Percentiles rank a stretch among this genome's conserved stretches.
These are phyloP conservation scores for Podaxis sp. DNA, from an alignment of 768 basidiomycete genomes.

Conservation along the genomic window DNA sequence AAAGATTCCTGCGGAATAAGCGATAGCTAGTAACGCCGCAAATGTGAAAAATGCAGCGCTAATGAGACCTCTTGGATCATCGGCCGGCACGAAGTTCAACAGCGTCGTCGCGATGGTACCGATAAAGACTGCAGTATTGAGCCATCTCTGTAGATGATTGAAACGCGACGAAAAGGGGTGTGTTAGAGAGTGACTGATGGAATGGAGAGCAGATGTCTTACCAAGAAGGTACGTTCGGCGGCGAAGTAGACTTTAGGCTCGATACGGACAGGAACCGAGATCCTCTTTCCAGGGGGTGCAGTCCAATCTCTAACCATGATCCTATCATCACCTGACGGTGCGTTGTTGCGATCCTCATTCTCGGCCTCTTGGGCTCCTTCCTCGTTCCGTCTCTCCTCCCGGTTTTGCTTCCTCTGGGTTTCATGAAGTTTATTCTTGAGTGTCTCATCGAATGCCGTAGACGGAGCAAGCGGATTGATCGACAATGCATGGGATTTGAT, in stretches of 20 bases:
- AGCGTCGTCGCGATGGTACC: slow-evolving; percentile 89
- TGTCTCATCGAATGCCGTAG: slow-evolving; percentile 81
- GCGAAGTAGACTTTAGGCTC: slow-evolving; percentile 99
- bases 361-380: slow-evolving; percentile 25
- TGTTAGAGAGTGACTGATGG: slow-evolving; percentile 9
- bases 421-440: slow-evolving; percentile 62
- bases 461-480: slow-evolving; percentile 86
- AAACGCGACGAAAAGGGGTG: neutral
- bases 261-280: slow-evolving; percentile 91
- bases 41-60: slow-evolving; percentile 88
- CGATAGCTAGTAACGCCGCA: slow-evolving; percentile 84
- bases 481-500: slow-evolving; percentile 43
- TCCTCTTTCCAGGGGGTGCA: slow-evolving; percentile 85
- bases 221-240: slow-evolving; percentile 90
- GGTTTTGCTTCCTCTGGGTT: slow-evolving; percentile 29
- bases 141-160: slow-evolving; percentile 69
- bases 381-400: slow-evolving; percentile 25
- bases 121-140: slow-evolving; percentile 83
- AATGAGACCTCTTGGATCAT: slow-evolving; percentile 77
- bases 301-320: slow-evolving; percentile 66
- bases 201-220: slow-evolving; percentile 38
- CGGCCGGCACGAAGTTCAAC: slow-evolving; percentile 77
- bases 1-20: slow-evolving; percentile 83
- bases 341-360: slow-evolving; percentile 35
- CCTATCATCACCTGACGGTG: slow-evolving; percentile 46